Evolutionary conservation across 164 flowering plant species (phyloP).

Genomic region (Taxillus chinensis): DNA sequence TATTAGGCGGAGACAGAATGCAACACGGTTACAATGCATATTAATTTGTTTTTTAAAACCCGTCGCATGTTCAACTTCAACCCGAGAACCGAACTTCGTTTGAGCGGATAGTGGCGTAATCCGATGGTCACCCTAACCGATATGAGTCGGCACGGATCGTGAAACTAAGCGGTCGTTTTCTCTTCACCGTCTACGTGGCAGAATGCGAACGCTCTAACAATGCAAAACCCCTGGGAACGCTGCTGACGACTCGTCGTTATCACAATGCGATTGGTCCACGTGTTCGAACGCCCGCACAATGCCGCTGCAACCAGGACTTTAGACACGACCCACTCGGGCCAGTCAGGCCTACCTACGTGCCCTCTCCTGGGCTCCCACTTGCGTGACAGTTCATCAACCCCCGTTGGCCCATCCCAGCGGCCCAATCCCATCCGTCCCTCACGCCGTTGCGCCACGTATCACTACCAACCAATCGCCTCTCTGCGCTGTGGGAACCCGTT

Average conservation of each 20-base stretch:
- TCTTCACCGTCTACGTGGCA: conserved; percentile 21
- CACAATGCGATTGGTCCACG: conserved; percentile 20
- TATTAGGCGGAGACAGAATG: too few relatives aligned
- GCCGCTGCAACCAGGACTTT: not conserved
- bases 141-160: too few relatives aligned
- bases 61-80: too few relatives aligned
- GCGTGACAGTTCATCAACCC: conserved; percentile 11
- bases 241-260: conserved; percentile 5
- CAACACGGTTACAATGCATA: too few relatives aligned
- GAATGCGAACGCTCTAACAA: too few relatives aligned
- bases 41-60: too few relatives aligned
- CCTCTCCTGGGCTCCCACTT: conserved; percentile 3
- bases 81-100: too few relatives aligned
- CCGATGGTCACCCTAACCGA: too few relatives aligned
- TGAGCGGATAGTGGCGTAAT: too few relatives aligned
- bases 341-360: conserved; percentile 18
- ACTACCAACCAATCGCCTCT: conserved; percentile 24
- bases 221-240: conserved; percentile 8
- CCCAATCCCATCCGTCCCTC: conserved; percentile 19
- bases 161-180: too few relatives aligned
- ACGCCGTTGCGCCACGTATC: conserved; percentile 24
- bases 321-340: conserved; percentile 8
- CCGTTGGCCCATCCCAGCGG: conserved; percentile 18
- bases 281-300: conserved; percentile 9
- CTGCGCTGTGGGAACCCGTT: conserved; percentile 13